Percentiles rank a stretch among this genome's conserved stretches.
Conservation (phyloP, 257 asterid genomes). For the Lavandula angustifolia region DNA sequence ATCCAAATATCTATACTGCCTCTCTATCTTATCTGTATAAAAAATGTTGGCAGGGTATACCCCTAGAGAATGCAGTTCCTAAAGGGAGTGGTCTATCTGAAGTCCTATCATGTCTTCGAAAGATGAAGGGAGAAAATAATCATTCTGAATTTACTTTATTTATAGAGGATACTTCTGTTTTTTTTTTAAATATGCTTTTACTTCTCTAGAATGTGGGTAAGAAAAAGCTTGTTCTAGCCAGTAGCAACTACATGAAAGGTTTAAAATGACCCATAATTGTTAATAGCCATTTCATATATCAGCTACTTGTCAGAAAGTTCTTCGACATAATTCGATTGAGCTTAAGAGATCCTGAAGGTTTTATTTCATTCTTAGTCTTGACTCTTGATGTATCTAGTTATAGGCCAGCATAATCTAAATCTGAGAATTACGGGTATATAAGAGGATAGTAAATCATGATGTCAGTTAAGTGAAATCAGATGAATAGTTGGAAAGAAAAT, state of each 20-base stretch:
- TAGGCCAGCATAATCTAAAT: neutral
- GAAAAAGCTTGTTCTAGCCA: neutral
- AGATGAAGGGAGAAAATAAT: neutral
- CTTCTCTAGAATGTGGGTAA: neutral
- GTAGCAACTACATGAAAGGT: neutral
- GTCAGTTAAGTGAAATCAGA: no score
- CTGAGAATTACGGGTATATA: slow-evolving; percentile 12
- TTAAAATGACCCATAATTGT: neutral
- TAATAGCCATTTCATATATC: neutral
- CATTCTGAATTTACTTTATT: neutral
- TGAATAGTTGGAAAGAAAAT: no score
- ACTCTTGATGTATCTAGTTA: neutral
- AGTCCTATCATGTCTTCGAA: neutral
- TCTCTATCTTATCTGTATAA: neutral
- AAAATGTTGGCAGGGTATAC: neutral
- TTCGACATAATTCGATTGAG: slow-evolving; percentile 5
- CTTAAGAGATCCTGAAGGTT: slow-evolving; percentile 8
- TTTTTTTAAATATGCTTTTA: neutral
- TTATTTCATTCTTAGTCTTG: neutral
- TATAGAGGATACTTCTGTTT: neutral
- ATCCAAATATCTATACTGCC: neutral
- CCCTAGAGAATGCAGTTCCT: neutral
- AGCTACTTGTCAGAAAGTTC: neutral
- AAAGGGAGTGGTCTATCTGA: neutral
- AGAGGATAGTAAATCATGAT: slow-evolving; percentile 14